Percentiles rank a stretch among this genome's conserved stretches.
Evolutionary conservation across 2,329 filamentous ascomycete species (phyloP).

Genomic region (Cladophialophora exuberans): DNA sequence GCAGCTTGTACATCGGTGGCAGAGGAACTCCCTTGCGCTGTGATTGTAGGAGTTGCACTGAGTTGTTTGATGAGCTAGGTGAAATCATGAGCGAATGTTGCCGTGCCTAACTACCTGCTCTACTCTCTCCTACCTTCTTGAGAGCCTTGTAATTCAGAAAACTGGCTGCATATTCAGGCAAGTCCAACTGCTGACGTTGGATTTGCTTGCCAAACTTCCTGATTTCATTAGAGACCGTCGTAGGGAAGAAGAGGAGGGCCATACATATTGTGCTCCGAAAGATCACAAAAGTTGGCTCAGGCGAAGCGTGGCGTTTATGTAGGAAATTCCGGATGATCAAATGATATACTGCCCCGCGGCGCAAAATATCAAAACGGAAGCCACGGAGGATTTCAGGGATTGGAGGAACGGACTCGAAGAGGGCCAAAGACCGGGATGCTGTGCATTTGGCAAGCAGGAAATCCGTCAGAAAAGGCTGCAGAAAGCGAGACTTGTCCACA

Average conservation of each 20-base stretch:
- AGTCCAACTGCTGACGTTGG: constrained; percentile 97
- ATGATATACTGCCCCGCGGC: constrained; percentile 4
- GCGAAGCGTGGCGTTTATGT: constrained; percentile 7
- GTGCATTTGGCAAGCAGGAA: constrained; percentile 19
- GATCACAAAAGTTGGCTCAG: background rate
- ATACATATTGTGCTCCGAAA: constrained; percentile 30
- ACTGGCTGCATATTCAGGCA: constrained; percentile 97
- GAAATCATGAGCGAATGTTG: constrained; percentile 32
- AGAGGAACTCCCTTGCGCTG: constrained; percentile 67
- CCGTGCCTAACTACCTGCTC: constrained; percentile 3
- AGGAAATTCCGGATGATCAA: constrained; percentile 9
- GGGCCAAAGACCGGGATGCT: constrained; percentile 7
- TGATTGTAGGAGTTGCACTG: constrained; percentile 84
- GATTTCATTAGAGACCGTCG: constrained; percentile 25
- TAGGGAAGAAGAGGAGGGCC: constrained; percentile 11
- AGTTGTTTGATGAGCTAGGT: constrained; percentile 95
- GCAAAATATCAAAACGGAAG: too few relatives aligned
- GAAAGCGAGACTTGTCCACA: constrained; percentile 3
- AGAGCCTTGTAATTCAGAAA: constrained; percentile 99
- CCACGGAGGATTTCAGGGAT: constrained; percentile 11
- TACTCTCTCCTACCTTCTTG: constrained; percentile 75
- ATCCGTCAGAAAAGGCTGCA: constrained; percentile 12
- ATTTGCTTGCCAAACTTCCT: constrained; percentile 99
- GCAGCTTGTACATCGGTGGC: constrained; percentile 49
- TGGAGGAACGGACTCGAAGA: constrained; percentile 9